phyloP scores from a whole-genome alignment of 345 rosid genomes.

The Hirschfeldia incana region DNA sequence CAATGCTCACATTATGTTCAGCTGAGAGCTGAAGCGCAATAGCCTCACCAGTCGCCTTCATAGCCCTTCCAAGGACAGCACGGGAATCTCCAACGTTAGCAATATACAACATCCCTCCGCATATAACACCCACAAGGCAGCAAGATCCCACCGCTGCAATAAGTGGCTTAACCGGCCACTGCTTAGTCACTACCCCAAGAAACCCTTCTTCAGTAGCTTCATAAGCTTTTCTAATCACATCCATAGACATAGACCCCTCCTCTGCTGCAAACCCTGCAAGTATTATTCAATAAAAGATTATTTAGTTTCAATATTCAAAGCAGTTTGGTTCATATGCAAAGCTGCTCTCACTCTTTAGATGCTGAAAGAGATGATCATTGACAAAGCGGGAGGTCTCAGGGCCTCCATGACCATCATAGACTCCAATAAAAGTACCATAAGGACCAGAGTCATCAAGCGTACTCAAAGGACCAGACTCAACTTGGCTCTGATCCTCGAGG shows the following conservation, averaged over 20 bases:
- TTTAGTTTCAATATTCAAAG: constrained; percentile 43
- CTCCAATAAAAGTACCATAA: constrained; percentile 81
- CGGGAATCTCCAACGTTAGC: constrained; percentile 97
- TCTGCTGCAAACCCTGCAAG: constrained; percentile 67
- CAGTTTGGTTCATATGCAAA: not conserved
- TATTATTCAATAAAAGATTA: constrained; percentile 37
- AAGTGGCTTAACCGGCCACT: constrained; percentile 91
- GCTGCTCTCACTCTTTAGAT: constrained; percentile 64
- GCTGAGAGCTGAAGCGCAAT: constrained; percentile 85
- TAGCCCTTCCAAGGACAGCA: constrained; percentile 85
- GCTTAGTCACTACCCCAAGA: constrained; percentile 76
- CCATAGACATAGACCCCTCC: constrained; percentile 79
- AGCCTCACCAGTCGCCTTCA: constrained; percentile 85
- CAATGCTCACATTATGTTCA: constrained; percentile 86
- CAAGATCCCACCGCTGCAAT: constrained; percentile 99
- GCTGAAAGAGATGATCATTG: constrained; percentile 85
- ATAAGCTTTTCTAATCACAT: constrained; percentile 76
- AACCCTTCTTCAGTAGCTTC: constrained; percentile 98
- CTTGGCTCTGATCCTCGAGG: constrained; percentile 96
- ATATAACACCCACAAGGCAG: constrained; percentile 82
- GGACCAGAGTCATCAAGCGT: constrained; percentile 74
- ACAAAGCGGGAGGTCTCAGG: constrained; percentile 92
- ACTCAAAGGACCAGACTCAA: constrained; percentile 91
- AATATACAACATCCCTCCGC: constrained; percentile 72
- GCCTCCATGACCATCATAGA: constrained; percentile 97